Evolutionary conservation across 768 basidiomycete genomes (phyloP).

Genomic region (Boletellus emodensis): DNA sequence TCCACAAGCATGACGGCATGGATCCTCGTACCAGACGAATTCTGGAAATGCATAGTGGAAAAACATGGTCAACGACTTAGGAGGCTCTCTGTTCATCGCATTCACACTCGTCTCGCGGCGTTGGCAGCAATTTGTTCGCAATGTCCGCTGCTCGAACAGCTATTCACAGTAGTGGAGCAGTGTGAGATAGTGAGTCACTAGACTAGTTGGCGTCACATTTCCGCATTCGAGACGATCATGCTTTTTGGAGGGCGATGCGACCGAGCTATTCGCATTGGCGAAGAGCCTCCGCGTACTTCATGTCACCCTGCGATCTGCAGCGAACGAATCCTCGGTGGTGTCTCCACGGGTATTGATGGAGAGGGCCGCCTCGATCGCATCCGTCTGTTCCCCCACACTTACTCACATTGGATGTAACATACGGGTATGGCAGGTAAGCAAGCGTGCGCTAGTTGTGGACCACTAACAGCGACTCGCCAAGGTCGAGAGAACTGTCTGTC

Average conservation of each 20-base stretch:
- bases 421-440: constrained; percentile 63
- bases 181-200: constrained; percentile 39
- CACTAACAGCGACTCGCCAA: constrained; percentile 19
- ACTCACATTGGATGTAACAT: constrained; percentile 65
- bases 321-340: constrained; percentile 15
- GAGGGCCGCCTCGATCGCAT: constrained; percentile 44
- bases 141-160: constrained; percentile 53
- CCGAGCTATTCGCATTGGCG: constrained; percentile 40
- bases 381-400: constrained; percentile 48
- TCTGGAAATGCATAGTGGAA: constrained; percentile 49
- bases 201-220: not conserved
- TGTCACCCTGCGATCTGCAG: constrained; percentile 45
- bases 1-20: constrained; percentile 42
- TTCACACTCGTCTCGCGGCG: constrained; percentile 48
- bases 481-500: constrained; percentile 43
- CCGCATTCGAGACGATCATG: not conserved
- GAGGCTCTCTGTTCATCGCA: constrained; percentile 61
- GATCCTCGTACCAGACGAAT: constrained; percentile 38
- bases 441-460: not conserved
- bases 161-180: constrained; percentile 58
- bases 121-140: constrained; percentile 52
- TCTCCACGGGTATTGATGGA: constrained; percentile 20
- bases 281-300: constrained; percentile 53
- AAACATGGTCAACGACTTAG: constrained; percentile 49
- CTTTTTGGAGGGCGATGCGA: constrained; percentile 16